A percentile compares a stretch with the other conserved stretches of the same genome.
These are phyloP conservation scores for Lasiodiplodia gonubiensis DNA, from an alignment of 2,329 filamentous ascomycete genomes.

Conservation along the genomic window DNA sequence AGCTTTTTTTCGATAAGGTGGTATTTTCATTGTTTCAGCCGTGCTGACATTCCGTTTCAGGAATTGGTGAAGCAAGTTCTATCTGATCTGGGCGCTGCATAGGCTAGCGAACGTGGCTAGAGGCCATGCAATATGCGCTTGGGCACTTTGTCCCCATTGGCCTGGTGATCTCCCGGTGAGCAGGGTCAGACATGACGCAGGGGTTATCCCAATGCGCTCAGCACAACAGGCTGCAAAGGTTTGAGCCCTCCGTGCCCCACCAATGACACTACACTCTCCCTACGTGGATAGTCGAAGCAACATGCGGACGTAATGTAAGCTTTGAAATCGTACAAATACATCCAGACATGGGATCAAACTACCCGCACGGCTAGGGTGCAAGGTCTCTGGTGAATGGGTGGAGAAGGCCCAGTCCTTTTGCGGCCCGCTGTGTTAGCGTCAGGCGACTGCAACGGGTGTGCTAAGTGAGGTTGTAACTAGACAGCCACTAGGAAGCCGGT, in stretches of 20 bases:
- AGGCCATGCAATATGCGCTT: neutral
- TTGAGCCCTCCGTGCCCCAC: too few species aligned
- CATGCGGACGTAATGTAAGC: too few species aligned
- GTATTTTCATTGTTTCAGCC: neutral
- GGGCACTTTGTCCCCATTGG: neutral
- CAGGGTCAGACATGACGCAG: constrained; percentile 13
- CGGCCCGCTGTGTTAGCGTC: constrained; percentile 16
- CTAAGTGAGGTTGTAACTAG: constrained; percentile 8
- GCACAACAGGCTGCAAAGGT: too few species aligned
- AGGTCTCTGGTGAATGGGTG: too few species aligned
- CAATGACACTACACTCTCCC: too few species aligned
- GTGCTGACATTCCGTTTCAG: constrained; percentile 31
- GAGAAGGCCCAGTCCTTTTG: too few species aligned
- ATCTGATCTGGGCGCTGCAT: constrained; percentile 42
- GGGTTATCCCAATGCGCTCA: neutral
- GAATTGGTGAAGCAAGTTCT: constrained; percentile 55
- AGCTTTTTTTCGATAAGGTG: constrained; percentile 6
- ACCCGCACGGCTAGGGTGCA: too few species aligned
- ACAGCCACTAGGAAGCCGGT: constrained; percentile 2
- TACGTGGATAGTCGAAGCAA: too few species aligned
- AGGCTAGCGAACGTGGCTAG: constrained; percentile 16
- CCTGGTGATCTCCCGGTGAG: constrained; percentile 11
- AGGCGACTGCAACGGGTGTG: constrained; percentile 1
- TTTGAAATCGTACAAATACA: too few species aligned
- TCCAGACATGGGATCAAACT: too few species aligned